These are phyloP conservation scores for Sclerotinia trifoliorum DNA, from an alignment of 2,329 filamentous ascomycete genomes.

Conservation along the genomic window DNA sequence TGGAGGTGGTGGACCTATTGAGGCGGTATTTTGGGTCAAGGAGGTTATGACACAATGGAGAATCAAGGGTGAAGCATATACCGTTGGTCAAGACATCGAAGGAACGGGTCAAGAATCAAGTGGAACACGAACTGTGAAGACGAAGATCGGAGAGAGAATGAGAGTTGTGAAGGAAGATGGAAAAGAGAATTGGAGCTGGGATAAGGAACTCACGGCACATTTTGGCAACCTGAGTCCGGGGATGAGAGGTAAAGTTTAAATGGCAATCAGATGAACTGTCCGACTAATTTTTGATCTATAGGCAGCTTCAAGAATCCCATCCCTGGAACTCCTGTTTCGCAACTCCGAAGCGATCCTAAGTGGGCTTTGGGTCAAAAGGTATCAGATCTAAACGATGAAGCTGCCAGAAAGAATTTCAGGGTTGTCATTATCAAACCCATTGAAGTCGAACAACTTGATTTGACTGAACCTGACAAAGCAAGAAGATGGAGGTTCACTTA, in stretches of 20 bases:
- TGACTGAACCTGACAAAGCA: constrained; percentile 57
- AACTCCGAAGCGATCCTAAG: constrained; percentile 48
- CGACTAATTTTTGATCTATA: neutral
- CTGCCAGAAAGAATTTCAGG: constrained; percentile 65
- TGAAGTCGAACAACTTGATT: constrained; percentile 62
- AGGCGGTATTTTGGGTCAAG: constrained; percentile 79
- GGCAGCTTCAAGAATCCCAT: constrained; percentile 57
- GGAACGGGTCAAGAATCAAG: constrained; percentile 48
- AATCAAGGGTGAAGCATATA: constrained; percentile 70
- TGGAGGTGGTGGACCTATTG: constrained; percentile 69
- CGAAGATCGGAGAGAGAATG: constrained; percentile 63
- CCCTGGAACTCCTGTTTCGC: constrained; percentile 60
- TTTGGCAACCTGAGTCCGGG: constrained; percentile 85
- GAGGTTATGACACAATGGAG: constrained; percentile 79
- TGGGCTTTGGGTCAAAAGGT: constrained; percentile 61
- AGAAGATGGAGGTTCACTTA: constrained; percentile 59
- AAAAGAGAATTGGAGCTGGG: constrained; percentile 62
- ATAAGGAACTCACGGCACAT: constrained; percentile 75
- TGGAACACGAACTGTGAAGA: constrained; percentile 58
- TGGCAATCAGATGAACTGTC: neutral
- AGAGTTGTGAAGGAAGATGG: constrained; percentile 46
- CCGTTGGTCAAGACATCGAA: constrained; percentile 70
- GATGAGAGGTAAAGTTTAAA: constrained; percentile 62
- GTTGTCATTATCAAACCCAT: constrained; percentile 83
- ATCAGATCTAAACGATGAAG: constrained; percentile 56